Evolutionary conservation across 176 grass and related monocot genomes (phyloP).

Genomic region (Musa itinerans): DNA sequence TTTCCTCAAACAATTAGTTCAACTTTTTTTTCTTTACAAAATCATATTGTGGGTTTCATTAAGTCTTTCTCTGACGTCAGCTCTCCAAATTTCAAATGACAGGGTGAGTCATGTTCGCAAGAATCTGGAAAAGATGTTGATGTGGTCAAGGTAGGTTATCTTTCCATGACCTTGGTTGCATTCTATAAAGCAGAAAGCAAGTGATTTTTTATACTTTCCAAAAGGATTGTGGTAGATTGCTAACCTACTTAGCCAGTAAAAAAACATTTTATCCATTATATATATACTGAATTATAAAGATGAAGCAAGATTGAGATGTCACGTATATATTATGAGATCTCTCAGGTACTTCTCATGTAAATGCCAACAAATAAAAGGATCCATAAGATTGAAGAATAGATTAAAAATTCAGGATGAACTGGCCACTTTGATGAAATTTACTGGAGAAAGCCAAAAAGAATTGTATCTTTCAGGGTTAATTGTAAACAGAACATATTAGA

Average conservation of each 20-base stretch:
- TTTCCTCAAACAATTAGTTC: not conserved
- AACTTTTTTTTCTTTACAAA: not conserved
- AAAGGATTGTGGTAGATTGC: not conserved
- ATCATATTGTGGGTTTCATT: slow-evolving; percentile 9
- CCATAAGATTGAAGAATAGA: not conserved
- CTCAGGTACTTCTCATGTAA: not conserved
- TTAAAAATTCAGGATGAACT: not conserved
- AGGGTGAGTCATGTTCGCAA: slow-evolving; percentile 64
- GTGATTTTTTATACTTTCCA: not conserved
- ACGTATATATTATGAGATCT: not conserved
- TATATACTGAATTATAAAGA: not conserved
- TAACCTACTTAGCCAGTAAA: no score
- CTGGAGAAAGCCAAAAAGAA: not conserved
- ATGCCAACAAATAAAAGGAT: not conserved
- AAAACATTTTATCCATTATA: not conserved
- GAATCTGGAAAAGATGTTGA: slow-evolving; percentile 63
- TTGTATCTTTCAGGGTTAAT: not conserved
- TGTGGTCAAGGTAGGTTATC: slow-evolving; percentile 45
- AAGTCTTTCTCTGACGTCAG: slow-evolving; percentile 24
- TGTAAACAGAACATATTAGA: not conserved
- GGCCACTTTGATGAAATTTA: not conserved
- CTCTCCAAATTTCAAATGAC: slow-evolving; percentile 24
- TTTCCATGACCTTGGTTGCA: not conserved
- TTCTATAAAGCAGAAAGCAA: not conserved
- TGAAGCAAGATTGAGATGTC: not conserved